Base-by-base conservation (phyloP, 495 filamentous ascomycete genomes). In the Hypoxylon subgilvum region DNA sequence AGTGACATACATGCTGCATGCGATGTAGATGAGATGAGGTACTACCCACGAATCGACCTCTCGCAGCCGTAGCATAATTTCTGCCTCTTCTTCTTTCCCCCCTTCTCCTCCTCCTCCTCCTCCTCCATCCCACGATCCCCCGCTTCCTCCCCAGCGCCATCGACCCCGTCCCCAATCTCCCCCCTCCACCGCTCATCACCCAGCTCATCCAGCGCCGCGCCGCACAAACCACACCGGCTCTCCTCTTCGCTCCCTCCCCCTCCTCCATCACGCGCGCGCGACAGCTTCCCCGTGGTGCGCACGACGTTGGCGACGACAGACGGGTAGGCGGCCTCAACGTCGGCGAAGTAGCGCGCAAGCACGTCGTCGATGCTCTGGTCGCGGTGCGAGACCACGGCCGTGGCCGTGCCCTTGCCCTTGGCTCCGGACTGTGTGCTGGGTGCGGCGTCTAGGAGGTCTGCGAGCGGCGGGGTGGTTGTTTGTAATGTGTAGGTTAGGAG, bases 301-400 rank as follows among this genome's bases (percentile, higher is more conserved):
- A 96, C 90, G 7, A 97, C 94, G 66, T 98, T 98, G 12, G 91
- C 86, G 58, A 98, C 94, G 19, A 97, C 89, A 48, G 87, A 89
- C 7, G 92, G 92, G 69, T 93, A 97, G 41, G 87, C 89, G 50
- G 83, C 81, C 69, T 97, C 95, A 18, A 96, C 91, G 4, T 86
- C 89, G 42, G 82, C 80, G 64, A 98, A 94, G 67, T 96, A 98
- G 35, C 92, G 85, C 39, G 77, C 73, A 86, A 98, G 91, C 39
- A 98, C 82, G 54, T 89, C 86, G 63, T 97, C 93, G 60, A 98
- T 96, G 9, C 90, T 95, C 14, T 88, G 80, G 57, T 89, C 86
- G 67, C 86, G 93, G 61, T 82, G 85, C 40, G 74, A 88, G 44
- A 80, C 79, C 49, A 79, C 84, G 45, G 66, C 69, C 57, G 40